A percentile compares a stretch with the other conserved stretches of the same genome.
These are phyloP conservation scores for Penicillium sp. DNA, from an alignment of 2,329 filamentous ascomycete genomes.

Conservation along the genomic window DNA sequence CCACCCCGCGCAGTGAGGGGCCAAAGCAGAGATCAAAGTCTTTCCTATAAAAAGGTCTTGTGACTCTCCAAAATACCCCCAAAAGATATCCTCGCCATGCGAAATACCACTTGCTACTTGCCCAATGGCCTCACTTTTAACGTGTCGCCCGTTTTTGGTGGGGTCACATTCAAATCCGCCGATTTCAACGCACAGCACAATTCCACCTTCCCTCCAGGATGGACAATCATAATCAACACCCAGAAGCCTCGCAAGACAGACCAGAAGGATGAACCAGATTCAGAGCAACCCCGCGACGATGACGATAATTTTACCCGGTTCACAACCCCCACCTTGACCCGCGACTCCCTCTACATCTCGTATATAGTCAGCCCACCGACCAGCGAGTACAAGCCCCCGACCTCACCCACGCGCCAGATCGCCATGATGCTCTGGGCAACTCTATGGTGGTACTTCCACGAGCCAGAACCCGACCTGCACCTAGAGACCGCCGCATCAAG, in stretches of 20 bases:
- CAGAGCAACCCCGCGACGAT: constrained; percentile 15
- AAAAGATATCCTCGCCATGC: constrained; percentile 19
- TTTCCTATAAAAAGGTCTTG: background rate
- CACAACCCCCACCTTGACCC: constrained; percentile 68
- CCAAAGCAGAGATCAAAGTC: constrained; percentile 2
- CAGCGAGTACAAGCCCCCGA: constrained; percentile 73
- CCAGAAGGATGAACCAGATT: constrained; percentile 12
- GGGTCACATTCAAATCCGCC: constrained; percentile 82
- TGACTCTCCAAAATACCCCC: background rate
- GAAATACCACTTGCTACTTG: constrained; percentile 51
- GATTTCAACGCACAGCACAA: constrained; percentile 63
- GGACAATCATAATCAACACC: constrained; percentile 83
- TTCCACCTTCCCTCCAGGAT: constrained; percentile 70
- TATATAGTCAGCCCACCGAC: constrained; percentile 82
- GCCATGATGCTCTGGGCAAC: constrained; percentile 97
- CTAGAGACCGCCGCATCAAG: constrained; percentile 62
- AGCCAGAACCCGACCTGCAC: constrained; percentile 66
- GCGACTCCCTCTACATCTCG: constrained; percentile 86
- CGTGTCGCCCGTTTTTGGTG: constrained; percentile 84
- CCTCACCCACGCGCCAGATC: constrained; percentile 80
- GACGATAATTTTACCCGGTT: constrained; percentile 51
- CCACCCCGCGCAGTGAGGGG: constrained; percentile 7
- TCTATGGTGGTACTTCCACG: constrained; percentile 97
- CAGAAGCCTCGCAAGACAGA: constrained; percentile 44
- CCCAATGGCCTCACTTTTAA: constrained; percentile 85